phyloP scores from a whole-genome alignment of 176 grass and related monocot species.

The Zea mays region Zm-B73-REFERENCE-NAM-5.0 NC_050096.1:177306501-177307000 shows the following conservation, averaged over 20 bases:
- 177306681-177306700: constrained; percentile 93
- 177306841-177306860: constrained; percentile 81
- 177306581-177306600: not conserved
- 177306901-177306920: constrained; percentile 99
- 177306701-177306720: constrained; percentile 79
- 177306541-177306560: constrained; percentile 93
- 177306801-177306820: not conserved
- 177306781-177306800: constrained; percentile 1
- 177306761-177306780: constrained; percentile 97
- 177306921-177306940: constrained; percentile 99
- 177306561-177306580: constrained; percentile 27
- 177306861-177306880: constrained; percentile 99
- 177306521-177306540: constrained; percentile 74
- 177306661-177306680: constrained; percentile 99
- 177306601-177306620: not conserved
- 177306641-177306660: constrained; percentile 28
- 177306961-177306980: constrained; percentile 3
- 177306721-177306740: constrained; percentile 79
- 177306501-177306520: constrained; percentile 93
- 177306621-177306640: not conserved
- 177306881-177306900: constrained; percentile 96
- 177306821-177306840: not conserved
- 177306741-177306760: constrained; percentile 95
- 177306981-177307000: not conserved
- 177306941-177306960: constrained; percentile 69